phyloP scores from a whole-genome alignment of 176 grass and related monocot species.

The Rhynchospora tenuis region DNA sequence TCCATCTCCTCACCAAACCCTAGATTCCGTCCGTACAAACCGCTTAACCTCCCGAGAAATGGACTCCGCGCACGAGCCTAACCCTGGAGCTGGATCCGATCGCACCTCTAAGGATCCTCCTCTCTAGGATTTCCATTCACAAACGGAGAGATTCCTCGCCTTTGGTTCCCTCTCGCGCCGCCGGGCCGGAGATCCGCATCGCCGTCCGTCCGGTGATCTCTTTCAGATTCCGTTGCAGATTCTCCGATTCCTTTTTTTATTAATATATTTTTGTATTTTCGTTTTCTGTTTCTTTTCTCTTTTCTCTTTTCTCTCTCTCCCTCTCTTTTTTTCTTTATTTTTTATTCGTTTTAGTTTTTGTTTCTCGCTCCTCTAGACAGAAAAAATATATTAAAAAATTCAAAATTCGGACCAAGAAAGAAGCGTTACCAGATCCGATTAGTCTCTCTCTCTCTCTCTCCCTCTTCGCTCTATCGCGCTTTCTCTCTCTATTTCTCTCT shows the following conservation, averaged over 20 bases:
- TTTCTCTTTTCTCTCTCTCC: neutral
- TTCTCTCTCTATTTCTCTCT: constrained; percentile 3
- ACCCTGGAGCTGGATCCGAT: constrained; percentile 42
- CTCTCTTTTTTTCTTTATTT: constrained; percentile 4
- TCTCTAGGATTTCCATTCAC: constrained; percentile 53
- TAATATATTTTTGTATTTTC: constrained; percentile 4
- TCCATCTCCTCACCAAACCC: constrained; percentile 27
- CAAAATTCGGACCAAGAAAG: constrained; percentile 6
- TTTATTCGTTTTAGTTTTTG: constrained; percentile 23
- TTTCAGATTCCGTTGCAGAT: constrained; percentile 26
- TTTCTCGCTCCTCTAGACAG: neutral
- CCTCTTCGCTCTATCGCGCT: neutral
- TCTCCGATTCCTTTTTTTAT: neutral
- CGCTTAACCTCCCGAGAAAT: constrained; percentile 22
- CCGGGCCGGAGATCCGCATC: constrained; percentile 12
- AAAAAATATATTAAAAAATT: constrained; percentile 16
- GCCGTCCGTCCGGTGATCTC: constrained; percentile 8
- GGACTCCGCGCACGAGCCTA: constrained; percentile 27
- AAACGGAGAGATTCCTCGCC: constrained; percentile 18
- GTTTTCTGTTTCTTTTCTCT: neutral
- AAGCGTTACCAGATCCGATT: constrained; percentile 21
- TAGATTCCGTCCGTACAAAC: constrained; percentile 13
- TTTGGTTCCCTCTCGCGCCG: constrained; percentile 15
- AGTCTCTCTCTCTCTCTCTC: neutral
- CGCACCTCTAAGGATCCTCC: constrained; percentile 39